Conservation (phyloP, 495 filamentous ascomycete species). For the Darksidea phi region DNA sequence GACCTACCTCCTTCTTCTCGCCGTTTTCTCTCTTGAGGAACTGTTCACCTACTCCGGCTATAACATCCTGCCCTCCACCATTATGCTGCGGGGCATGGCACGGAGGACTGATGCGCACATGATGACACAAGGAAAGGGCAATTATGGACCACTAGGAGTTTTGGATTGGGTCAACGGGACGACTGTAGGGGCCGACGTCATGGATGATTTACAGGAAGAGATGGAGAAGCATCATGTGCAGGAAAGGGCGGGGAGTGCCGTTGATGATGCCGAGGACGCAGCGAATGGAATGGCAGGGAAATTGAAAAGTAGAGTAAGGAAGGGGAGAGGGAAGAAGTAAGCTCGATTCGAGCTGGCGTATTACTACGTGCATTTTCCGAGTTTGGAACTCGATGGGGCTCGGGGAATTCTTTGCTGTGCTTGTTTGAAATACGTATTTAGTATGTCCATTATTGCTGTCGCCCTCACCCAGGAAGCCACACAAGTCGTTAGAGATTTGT, state of each 20-base stretch:
- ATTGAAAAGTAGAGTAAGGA: slow-evolving; percentile 22
- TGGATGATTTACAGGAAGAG: slow-evolving; percentile 58
- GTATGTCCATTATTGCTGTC: too few relatives aligned
- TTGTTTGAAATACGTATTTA: too few relatives aligned
- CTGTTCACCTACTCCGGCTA: slow-evolving; percentile 77
- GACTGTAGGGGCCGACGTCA: slow-evolving; percentile 55
- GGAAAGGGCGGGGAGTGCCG: slow-evolving; percentile 46
- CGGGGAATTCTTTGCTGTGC: too few relatives aligned
- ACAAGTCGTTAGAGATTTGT: too few relatives aligned
- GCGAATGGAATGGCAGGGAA: slow-evolving; percentile 22
- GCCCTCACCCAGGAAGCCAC: too few relatives aligned
- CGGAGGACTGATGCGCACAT: slow-evolving; percentile 69
- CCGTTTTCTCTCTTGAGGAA: slow-evolving; percentile 71
- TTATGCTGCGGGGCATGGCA: slow-evolving; percentile 73
- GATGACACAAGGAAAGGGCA: slow-evolving; percentile 59
- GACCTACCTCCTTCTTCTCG: slow-evolving; percentile 70
- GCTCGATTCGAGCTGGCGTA: neutral
- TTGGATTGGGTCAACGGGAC: slow-evolving; percentile 78
- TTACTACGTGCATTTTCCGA: too few relatives aligned
- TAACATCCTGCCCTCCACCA: slow-evolving; percentile 64
- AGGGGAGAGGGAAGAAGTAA: slow-evolving; percentile 28
- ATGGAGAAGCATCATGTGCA: slow-evolving; percentile 59
- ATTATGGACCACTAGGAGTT: slow-evolving; percentile 75
- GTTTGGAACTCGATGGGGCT: too few relatives aligned
- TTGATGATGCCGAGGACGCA: slow-evolving; percentile 30